Conservation (phyloP, 2,329 filamentous ascomycete genomes). For the Harringtonia aguacate region DNA sequence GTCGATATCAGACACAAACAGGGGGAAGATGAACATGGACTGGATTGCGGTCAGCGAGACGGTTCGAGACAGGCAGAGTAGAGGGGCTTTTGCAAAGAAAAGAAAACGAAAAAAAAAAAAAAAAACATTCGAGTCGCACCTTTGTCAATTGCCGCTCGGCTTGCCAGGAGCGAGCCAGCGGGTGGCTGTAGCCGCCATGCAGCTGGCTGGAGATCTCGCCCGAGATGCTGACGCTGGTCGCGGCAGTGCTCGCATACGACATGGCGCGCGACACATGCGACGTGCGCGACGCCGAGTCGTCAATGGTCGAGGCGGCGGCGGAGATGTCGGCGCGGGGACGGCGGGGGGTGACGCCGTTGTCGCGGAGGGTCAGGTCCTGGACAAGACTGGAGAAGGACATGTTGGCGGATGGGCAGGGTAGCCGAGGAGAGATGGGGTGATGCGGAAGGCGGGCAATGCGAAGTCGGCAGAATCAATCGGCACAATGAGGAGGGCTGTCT, state of each 20-base stretch:
- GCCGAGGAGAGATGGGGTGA: not conserved
- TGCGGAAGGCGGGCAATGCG: not conserved
- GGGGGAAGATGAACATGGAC: constrained; percentile 97
- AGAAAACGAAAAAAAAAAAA: not conserved
- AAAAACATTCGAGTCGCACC: constrained; percentile 32
- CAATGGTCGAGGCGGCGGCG: constrained; percentile 36
- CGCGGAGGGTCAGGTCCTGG: constrained; percentile 52
- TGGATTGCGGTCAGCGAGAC: too few relatives aligned
- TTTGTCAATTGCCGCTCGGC: constrained; percentile 78
- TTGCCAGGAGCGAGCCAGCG: constrained; percentile 71
- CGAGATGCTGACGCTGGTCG: constrained; percentile 58
- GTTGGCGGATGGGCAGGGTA: constrained; percentile 6
- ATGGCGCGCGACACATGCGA: constrained; percentile 53
- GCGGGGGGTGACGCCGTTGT: constrained; percentile 32
- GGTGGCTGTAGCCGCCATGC: constrained; percentile 74
- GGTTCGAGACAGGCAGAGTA: too few relatives aligned
- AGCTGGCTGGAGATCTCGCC: constrained; percentile 75
- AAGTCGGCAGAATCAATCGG: not conserved
- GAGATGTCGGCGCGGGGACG: constrained; percentile 36
- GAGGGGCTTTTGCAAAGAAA: too few relatives aligned
- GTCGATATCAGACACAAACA: constrained; percentile 90
- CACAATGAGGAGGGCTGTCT: not conserved
- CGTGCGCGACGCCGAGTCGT: constrained; percentile 47
- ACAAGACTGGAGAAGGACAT: constrained; percentile 63
- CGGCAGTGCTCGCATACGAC: constrained; percentile 56